Percentiles rank a stretch among this genome's conserved stretches.
phyloP scores from a whole-genome alignment of 192 early-diverging fungal species.

The Mortierella alpina region DNA sequence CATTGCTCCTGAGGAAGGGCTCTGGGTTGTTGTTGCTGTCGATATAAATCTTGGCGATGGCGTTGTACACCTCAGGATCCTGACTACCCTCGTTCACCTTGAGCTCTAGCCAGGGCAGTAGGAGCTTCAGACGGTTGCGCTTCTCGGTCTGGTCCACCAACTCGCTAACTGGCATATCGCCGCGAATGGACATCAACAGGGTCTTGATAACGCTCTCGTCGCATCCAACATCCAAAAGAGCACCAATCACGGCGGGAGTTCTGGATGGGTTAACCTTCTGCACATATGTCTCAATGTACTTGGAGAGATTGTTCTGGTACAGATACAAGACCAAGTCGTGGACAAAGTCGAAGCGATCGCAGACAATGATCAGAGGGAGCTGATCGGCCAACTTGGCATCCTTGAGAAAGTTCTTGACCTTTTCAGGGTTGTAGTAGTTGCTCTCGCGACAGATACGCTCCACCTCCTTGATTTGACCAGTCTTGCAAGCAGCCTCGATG shows the following conservation, averaged over 20 bases:
- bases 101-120: conserved; percentile 94
- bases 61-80: conserved; percentile 95
- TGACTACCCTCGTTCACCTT: conserved; percentile 88
- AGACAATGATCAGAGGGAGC: conserved; percentile 98
- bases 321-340: conserved; percentile 97
- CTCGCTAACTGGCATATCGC: conserved; percentile 84
- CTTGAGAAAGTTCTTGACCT: conserved; percentile 99
- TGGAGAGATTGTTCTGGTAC: conserved; percentile 92
- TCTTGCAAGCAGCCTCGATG: conserved; percentile 94
- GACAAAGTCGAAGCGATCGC: conserved; percentile 97
- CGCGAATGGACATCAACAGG: conserved; percentile 86
- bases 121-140: conserved; percentile 95
- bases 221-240: conserved; percentile 97
- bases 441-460: conserved; percentile 97
- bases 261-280: conserved; percentile 97
- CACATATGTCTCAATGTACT: conserved; percentile 99
- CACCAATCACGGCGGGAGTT: conserved; percentile 95
- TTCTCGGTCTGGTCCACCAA: conserved; percentile 94
- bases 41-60: conserved; percentile 98
- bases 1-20: conserved; percentile 90
- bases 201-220: conserved; percentile 95
- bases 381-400: conserved; percentile 96
- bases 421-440: conserved; percentile 96
- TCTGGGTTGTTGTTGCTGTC: conserved; percentile 99
- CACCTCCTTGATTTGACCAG: conserved; percentile 96